Evolutionary conservation across 1,284 basidiomycete species (phyloP).

Genomic region (Agroathelia rolfsii): DNA sequence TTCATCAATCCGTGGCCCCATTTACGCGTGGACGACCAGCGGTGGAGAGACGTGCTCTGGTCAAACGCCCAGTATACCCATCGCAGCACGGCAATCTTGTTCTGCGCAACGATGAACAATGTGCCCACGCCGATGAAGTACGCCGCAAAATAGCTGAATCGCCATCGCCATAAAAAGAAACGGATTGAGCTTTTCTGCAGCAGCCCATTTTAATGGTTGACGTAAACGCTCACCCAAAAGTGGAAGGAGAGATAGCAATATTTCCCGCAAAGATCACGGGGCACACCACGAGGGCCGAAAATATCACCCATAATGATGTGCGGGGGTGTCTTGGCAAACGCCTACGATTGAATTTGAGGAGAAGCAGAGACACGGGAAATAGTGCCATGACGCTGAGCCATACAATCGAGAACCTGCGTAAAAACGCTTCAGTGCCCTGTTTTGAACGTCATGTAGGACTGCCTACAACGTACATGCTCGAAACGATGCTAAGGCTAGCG

Average conservation of each 20-base stretch:
- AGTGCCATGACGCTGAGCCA: conserved; percentile 57
- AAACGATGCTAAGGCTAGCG: conserved; percentile 41
- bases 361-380: conserved; percentile 49
- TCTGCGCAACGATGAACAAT: conserved; percentile 39
- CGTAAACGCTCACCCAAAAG: conserved; percentile 35
- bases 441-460: not conserved
- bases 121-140: conserved; percentile 42
- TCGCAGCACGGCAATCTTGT: conserved; percentile 41
- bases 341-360: conserved; percentile 57
- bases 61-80: conserved; percentile 55
- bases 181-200: not conserved
- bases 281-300: conserved; percentile 34
- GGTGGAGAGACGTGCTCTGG: conserved; percentile 39
- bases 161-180: conserved; percentile 5
- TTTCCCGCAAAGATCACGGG: conserved; percentile 48
- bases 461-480: conserved; percentile 38
- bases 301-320: conserved; percentile 29
- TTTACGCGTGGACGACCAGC: conserved; percentile 23
- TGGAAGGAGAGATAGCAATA: conserved; percentile 42
- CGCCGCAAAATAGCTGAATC: conserved; percentile 49
- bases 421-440: conserved; percentile 1
- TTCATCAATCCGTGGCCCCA: conserved; percentile 34
- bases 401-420: conserved; percentile 43
- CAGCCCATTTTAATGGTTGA: no score
- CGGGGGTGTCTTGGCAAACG: conserved; percentile 36